phyloP scores from a whole-genome alignment of 2,329 filamentous ascomycete species.

The Penicillium sp. region DNA sequence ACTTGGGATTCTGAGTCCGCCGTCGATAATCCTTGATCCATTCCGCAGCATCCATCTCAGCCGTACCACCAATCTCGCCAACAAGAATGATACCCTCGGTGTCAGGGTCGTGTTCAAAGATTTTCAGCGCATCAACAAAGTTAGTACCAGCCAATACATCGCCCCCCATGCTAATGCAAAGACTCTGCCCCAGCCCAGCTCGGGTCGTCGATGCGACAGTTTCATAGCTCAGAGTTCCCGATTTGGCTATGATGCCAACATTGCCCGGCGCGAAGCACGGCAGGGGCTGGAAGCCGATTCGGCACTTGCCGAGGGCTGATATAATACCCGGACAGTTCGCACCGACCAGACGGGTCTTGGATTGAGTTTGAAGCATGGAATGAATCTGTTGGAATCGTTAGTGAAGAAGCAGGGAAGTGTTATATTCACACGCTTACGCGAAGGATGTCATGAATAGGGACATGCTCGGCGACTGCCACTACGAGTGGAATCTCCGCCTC shows the following conservation, averaged over 20 bases:
- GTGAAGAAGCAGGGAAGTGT: neutral
- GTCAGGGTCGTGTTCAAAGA: conserved; percentile 62
- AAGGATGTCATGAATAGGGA: conserved; percentile 72
- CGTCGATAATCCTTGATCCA: conserved; percentile 65
- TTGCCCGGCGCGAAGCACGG: conserved; percentile 65
- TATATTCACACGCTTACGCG: conserved; percentile 47
- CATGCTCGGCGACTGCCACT: conserved; percentile 74
- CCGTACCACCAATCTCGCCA: conserved; percentile 66
- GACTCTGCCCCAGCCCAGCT: conserved; percentile 70
- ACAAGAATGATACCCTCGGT: conserved; percentile 69
- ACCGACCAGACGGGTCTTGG: conserved; percentile 66
- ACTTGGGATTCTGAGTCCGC: conserved; percentile 60
- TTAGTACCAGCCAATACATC: conserved; percentile 71
- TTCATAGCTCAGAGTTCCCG: conserved; percentile 75
- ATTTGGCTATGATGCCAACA: conserved; percentile 74
- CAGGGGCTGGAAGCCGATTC: conserved; percentile 72
- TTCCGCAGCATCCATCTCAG: conserved; percentile 67
- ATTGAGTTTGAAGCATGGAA: conserved; percentile 66
- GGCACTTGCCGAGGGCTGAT: conserved; percentile 64
- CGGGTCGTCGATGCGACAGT: conserved; percentile 69
- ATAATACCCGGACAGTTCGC: conserved; percentile 81
- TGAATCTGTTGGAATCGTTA: conserved; percentile 50
- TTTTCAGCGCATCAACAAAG: conserved; percentile 64
- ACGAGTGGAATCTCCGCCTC: conserved; percentile 73
- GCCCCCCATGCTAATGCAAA: conserved; percentile 73